Conservation (phyloP, 306 rosid genomes). For the Cicer judaicum region DNA sequence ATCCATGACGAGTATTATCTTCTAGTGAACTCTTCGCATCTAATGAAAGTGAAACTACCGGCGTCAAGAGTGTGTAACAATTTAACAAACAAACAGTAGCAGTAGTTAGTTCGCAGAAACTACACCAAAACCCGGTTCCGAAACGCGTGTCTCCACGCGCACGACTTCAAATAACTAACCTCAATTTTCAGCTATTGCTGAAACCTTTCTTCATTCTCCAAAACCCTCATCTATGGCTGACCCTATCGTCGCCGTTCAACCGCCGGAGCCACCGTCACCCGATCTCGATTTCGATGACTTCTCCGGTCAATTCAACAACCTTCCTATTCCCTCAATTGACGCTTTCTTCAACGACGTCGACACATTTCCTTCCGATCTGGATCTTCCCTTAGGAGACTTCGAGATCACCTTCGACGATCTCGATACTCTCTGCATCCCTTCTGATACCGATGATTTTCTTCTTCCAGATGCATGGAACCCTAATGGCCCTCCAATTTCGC, state of each 20-base stretch:
- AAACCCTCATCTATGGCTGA: slow-evolving; percentile 54
- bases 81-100: not conserved
- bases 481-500: slow-evolving; percentile 1
- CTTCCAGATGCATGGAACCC: slow-evolving; percentile 53
- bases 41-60: not conserved
- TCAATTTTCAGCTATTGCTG: not conserved
- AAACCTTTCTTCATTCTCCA: not conserved
- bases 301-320: slow-evolving; percentile 50
- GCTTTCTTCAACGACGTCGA: slow-evolving; percentile 44
- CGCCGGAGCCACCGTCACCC: not conserved
- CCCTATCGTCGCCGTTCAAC: slow-evolving; percentile 9
- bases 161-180: slow-evolving; percentile 3
- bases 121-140: not conserved
- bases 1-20: not conserved
- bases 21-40: not conserved
- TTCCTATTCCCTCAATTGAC: slow-evolving; percentile 70
- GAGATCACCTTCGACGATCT: slow-evolving; percentile 80
- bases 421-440: slow-evolving; percentile 59
- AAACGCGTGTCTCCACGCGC: slow-evolving; percentile 39
- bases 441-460: slow-evolving; percentile 65
- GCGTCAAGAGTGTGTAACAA: not conserved
- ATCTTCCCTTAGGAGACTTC: slow-evolving; percentile 56
- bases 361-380: slow-evolving; percentile 58
- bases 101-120: slow-evolving; percentile 5
- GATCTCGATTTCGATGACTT: slow-evolving; percentile 42